A percentile compares a stretch with the other conserved stretches of the same genome.
These are phyloP conservation scores for Candida sanyaensis DNA, from an alignment of 1,139 yeast genomes.

Conservation along the genomic window DNA sequence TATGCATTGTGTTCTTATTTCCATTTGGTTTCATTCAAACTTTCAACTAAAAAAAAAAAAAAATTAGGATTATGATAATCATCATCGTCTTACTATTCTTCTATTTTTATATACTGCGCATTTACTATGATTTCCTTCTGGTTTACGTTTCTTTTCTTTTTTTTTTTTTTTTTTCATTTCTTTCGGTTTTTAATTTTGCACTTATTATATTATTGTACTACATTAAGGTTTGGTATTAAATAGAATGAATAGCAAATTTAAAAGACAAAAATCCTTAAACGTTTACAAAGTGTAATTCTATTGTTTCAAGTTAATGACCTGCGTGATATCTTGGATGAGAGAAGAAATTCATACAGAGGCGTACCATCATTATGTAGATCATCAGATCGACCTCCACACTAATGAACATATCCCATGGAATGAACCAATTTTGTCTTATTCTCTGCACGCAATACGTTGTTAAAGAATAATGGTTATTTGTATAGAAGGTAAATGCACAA, in stretches of 20 bases:
- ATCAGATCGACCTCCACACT: neutral
- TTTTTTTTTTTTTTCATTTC: too few relatives aligned
- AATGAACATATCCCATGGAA: neutral
- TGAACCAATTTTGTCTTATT: too few relatives aligned
- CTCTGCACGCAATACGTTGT: too few relatives aligned
- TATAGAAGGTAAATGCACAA: neutral
- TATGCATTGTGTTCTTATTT: neutral
- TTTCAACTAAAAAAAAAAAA: neutral
- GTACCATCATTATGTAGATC: neutral
- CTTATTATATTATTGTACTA: too few relatives aligned
- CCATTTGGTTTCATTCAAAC: neutral
- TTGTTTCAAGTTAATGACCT: conserved; percentile 2
- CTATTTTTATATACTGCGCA: neutral
- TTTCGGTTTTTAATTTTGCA: too few relatives aligned
- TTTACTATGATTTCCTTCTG: too few relatives aligned
- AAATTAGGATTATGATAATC: neutral
- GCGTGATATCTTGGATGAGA: neutral
- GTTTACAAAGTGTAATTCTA: neutral
- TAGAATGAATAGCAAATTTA: neutral
- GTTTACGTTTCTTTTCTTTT: too few relatives aligned
- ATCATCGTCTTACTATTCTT: neutral
- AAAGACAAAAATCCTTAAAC: neutral
- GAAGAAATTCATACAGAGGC: neutral
- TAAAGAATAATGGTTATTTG: too few relatives aligned
- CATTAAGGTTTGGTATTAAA: too few relatives aligned